phyloP scores from a whole-genome alignment of 2,329 filamentous ascomycete genomes.

The Xylariales sp. region DNA sequence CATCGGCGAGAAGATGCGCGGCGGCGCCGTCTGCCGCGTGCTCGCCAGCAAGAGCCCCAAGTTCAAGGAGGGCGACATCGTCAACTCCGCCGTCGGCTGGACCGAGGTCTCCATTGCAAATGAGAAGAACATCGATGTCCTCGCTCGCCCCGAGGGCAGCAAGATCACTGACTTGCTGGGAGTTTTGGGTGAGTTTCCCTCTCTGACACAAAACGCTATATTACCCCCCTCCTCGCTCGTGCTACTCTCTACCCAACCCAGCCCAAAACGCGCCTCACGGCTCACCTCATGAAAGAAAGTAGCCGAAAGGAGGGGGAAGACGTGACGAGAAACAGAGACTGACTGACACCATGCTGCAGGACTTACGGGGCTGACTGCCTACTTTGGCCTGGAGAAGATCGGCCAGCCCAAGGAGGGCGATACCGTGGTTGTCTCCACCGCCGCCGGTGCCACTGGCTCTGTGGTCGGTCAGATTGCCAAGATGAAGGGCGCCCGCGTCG shows the following conservation, averaged over 20 bases:
- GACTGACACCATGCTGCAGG: slow-evolving; percentile 25
- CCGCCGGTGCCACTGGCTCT: slow-evolving; percentile 73
- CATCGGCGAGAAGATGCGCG: slow-evolving; percentile 66
- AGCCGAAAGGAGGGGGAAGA: no score
- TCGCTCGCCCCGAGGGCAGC: slow-evolving; percentile 34
- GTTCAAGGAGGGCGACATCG: slow-evolving; percentile 53
- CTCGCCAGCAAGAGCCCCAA: slow-evolving; percentile 53
- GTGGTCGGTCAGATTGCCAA: slow-evolving; percentile 77
- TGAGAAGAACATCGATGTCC: slow-evolving; percentile 43
- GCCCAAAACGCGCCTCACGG: no score
- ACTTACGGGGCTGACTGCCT: slow-evolving; percentile 69
- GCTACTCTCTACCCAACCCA: no score
- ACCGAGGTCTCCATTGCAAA: slow-evolving; percentile 58
- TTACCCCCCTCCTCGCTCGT: no score
- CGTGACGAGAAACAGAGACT: no score
- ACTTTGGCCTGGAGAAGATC: slow-evolving; percentile 68
- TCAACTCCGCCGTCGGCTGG: slow-evolving; percentile 57
- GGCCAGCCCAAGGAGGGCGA: slow-evolving; percentile 65
- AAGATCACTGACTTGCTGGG: slow-evolving; percentile 57
- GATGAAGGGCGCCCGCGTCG: slow-evolving; percentile 57
- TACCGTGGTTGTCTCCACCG: slow-evolving; percentile 72
- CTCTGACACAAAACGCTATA: no score
- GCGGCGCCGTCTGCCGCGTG: slow-evolving; percentile 55
- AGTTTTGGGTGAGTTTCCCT: slow-evolving; percentile 38
- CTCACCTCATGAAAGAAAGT: no score